A percentile compares a stretch with the other conserved stretches of the same genome.
phyloP scores from a whole-genome alignment of 352 stramenopile species.

The Pythium grandisporangium region DNA sequence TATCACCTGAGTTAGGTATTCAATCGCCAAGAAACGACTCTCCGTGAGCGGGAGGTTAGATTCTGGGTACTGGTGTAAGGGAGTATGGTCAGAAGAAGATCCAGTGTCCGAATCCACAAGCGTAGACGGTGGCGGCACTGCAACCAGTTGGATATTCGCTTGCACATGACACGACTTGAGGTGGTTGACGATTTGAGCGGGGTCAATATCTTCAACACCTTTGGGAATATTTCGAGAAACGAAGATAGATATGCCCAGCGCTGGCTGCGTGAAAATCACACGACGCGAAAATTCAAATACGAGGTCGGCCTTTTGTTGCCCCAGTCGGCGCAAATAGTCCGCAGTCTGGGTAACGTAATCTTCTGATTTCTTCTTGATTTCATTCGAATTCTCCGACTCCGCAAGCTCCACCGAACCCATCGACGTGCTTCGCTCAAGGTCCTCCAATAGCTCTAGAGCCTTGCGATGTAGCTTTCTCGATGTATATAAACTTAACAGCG shows the following conservation, averaged over 20 bases:
- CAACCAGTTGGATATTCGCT: not conserved
- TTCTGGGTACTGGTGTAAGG: conserved; percentile 6
- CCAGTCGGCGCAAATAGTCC: conserved; percentile 55
- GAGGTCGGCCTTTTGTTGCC: conserved; percentile 50
- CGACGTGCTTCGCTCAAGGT: conserved; percentile 49
- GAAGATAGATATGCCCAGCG: conserved; percentile 68
- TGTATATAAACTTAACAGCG: conserved; percentile 63
- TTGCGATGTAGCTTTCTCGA: conserved; percentile 67
- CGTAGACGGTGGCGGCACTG: not conserved
- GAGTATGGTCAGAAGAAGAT: conserved; percentile 3
- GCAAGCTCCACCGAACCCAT: conserved; percentile 8
- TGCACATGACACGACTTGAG: conserved; percentile 51
- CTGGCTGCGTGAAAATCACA: conserved; percentile 41
- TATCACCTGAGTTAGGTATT: conserved; percentile 75
- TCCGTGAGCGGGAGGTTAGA: conserved; percentile 37
- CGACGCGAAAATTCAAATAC: conserved; percentile 79
- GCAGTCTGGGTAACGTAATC: conserved; percentile 55
- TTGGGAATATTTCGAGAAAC: conserved; percentile 43
- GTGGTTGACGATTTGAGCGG: conserved; percentile 45
- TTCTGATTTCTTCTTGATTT: conserved; percentile 19
- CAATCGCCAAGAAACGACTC: conserved; percentile 61
- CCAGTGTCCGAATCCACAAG: conserved; percentile 1
- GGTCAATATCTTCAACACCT: conserved; percentile 53
- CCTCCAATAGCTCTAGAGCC: conserved; percentile 70
- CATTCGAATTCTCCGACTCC: not conserved